Base-by-base conservation (phyloP, 805 yeast species). In the Candida nitratophila region DNA sequence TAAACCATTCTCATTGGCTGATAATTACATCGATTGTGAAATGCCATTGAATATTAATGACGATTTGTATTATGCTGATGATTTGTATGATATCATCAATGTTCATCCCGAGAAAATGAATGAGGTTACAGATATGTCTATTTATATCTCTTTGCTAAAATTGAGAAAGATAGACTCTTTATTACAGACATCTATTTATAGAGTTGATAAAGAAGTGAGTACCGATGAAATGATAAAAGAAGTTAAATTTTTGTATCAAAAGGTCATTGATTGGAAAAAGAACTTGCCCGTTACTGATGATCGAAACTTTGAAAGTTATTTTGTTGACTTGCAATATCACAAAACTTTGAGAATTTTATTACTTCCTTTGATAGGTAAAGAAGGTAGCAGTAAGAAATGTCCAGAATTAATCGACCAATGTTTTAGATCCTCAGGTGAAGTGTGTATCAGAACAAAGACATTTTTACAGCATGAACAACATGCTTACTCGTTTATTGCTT, bases 11-110 rank as follows among this genome's bases (percentile, higher is more conserved):
- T 66, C 73, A 0, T 57, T 78, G 17, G 67, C 69, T 31, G 81
- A 76, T 46, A 68, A 68, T 42, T 79, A 76, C 48, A 71, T 77
- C 36, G 73, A 73, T 40, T 66, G 69, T 0, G 73, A 71, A 0
- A 44, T 61, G 7, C 77, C 78, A 2, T 53, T 48, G 37, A 55
- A 55, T 39, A 55, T 55, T 4, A 37, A 50, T 35, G 53, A 54
- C 34, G 29, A 41, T 22, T 48, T 53, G n/a, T 40, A 33, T 7
- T 55, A 52, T 15, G n/a, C 43, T 15, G 36, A 48, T 7, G 54
- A 48, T 33, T 39, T 55, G 17, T 31, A 50, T 24, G 49, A 50
- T 17, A 43, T 53, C 5, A 52, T 53, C 22, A 49, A 50, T 39
- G 31, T 47, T 1, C 46, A 53, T 30, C 56, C 56, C 1, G 55